Evolutionary conservation across 208 protist species (phyloP), one percentile per base, ranked within the genome.

Genomic region (Hexamita inflata): DNA sequence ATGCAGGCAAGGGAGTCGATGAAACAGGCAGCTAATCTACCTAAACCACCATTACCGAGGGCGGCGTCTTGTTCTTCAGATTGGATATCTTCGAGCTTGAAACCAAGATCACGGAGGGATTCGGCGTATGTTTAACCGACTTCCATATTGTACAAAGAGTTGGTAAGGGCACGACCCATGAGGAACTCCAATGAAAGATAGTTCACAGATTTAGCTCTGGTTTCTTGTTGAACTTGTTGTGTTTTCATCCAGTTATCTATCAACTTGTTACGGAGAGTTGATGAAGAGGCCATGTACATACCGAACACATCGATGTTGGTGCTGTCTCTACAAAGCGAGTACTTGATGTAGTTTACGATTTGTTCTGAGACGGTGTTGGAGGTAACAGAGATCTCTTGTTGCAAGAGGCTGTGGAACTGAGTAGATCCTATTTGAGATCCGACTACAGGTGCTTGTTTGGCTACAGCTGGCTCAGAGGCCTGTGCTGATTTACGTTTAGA

Each of bases 11-110:
- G 45, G 7, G 84, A 86, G 62, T 87, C 84, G 35, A 87, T 70
- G 73, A 85, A 87, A 77, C 84, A 87, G 15, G 84, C 83, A 42
- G 84, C 83, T n/a, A 87, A 77, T 29, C 84, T 68, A 35, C 83
- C 81, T 61, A 85, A 80, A 68, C 82, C 80, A 59, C 80, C 79
- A 57, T 82, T 82, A 45, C 80, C 80, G 9, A 83, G 67, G 35
- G 42, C 78, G 39, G 76, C 60, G 34, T 82, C 80, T 0, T 13
- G 11, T 59, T 82, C 79, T 28, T 80, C 41, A 4, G n/a, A 59
- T 74, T 74, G 29, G 34, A 85, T 15, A 24, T 82, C 38, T 65
- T 85, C 82, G 0, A 85, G 13, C 28, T n/a, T 38, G 49, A 78
- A 66, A 42, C 80, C 81, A 64, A 87, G 75, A 39, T 82, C 70